These are phyloP conservation scores for Linnemannia exigua DNA, from an alignment of 192 early-diverging fungal species.

Conservation along the genomic window DNA sequence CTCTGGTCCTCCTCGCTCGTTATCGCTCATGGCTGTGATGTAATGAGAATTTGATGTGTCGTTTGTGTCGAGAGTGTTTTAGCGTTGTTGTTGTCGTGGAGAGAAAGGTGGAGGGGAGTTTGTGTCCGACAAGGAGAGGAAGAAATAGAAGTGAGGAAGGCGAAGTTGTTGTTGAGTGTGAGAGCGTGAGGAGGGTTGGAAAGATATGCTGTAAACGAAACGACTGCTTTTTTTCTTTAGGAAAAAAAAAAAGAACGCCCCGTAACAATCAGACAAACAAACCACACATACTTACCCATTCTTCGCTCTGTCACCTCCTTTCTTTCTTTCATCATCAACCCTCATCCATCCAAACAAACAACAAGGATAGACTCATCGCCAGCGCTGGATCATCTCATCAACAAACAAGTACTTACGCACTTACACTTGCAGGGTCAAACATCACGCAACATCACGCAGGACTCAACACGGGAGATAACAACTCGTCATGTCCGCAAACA, in stretches of 20 bases:
- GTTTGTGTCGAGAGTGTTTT: neutral
- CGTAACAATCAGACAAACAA: neutral
- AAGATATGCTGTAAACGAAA: neutral
- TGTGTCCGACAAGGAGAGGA: neutral
- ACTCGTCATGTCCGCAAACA: neutral
- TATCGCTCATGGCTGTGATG: conserved; percentile 69
- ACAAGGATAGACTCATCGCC: too few species aligned
- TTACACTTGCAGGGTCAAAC: neutral
- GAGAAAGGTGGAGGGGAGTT: neutral
- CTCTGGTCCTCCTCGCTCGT: conserved; percentile 66
- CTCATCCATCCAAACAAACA: too few species aligned
- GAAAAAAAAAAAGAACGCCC: neutral
- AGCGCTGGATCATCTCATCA: too few species aligned
- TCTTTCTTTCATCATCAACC: too few species aligned
- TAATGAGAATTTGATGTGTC: neutral
- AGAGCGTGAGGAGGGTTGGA: neutral
- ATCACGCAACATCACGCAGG: neutral
- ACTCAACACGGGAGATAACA: neutral
- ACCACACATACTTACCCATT: neutral
- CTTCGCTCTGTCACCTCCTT: too few species aligned
- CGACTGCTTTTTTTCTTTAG: neutral
- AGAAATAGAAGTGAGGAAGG: neutral
- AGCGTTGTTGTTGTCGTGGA: neutral
- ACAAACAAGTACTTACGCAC: too few species aligned
- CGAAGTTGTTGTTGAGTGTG: neutral